phyloP scores from a whole-genome alignment of 1,284 basidiomycete genomes.

The Moesziomyces parantarcticus region DNA sequence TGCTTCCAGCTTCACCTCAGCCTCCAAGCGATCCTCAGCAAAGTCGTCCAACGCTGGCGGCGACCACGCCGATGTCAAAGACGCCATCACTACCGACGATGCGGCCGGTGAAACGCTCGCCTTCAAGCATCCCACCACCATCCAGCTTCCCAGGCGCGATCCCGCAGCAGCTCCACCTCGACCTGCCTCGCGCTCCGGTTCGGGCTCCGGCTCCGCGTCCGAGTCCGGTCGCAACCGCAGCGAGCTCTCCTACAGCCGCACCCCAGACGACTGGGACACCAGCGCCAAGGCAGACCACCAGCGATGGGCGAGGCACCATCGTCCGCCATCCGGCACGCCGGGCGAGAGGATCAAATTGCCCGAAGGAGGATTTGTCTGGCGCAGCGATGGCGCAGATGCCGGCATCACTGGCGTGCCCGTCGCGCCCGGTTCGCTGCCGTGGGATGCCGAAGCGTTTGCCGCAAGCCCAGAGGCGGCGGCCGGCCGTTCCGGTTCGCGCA shows the following conservation, averaged over 20 bases:
- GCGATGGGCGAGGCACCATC: slow-evolving; percentile 55
- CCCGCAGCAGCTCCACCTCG: slow-evolving; percentile 2
- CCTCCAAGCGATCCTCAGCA: slow-evolving; percentile 34
- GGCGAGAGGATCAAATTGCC: slow-evolving; percentile 46
- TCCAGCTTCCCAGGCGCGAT: slow-evolving; percentile 16
- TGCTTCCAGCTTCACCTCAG: slow-evolving; percentile 39
- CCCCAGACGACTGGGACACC: slow-evolving; percentile 37
- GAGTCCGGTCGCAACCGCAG: slow-evolving; percentile 16
- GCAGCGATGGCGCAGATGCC: slow-evolving; percentile 42
- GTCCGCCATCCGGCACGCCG: slow-evolving; percentile 32
- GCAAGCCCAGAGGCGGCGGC: slow-evolving; percentile 26
- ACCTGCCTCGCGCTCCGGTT: slow-evolving; percentile 12
- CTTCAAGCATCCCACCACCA: slow-evolving; percentile 22
- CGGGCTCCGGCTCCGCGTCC: slow-evolving; percentile 24
- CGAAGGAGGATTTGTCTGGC: slow-evolving; percentile 56
- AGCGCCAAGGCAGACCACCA: slow-evolving; percentile 42
- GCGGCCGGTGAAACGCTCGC: slow-evolving; percentile 15
- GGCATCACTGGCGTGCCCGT: slow-evolving; percentile 27
- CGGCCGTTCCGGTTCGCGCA: slow-evolving; percentile 18
- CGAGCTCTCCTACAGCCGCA: slow-evolving; percentile 14
- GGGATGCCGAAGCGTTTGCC: slow-evolving; percentile 42
- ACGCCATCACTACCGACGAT: slow-evolving; percentile 23
- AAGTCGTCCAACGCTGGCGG: slow-evolving; percentile 30
- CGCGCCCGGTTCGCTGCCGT: slow-evolving; percentile 26
- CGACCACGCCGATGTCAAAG: slow-evolving; percentile 24